Conservation (phyloP, 192 early-diverging fungal genomes). For the Chytriomyces sp. region DNA sequence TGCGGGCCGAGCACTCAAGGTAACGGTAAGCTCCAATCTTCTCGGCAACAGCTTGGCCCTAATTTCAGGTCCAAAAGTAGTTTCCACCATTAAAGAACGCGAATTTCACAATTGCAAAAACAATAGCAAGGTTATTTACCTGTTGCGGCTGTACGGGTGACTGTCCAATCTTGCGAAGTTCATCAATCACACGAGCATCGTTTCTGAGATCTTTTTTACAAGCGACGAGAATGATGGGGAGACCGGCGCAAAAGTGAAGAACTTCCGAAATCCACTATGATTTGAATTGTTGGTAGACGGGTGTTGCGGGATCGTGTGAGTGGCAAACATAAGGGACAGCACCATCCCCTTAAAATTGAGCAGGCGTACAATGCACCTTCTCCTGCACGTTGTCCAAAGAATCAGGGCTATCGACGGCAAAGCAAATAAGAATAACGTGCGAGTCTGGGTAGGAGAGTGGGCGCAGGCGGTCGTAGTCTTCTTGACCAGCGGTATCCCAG, state of each 20-base stretch:
- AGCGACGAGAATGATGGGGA: conserved; percentile 84
- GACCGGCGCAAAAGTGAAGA: conserved; percentile 78
- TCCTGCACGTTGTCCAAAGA: conserved; percentile 79
- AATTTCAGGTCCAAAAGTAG: neutral
- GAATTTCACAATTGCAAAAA: neutral
- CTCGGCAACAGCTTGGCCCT: conserved; percentile 76
- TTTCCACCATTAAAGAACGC: neutral
- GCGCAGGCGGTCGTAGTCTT: conserved; percentile 95
- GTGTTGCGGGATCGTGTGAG: too few relatives aligned
- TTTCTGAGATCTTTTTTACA: conserved; percentile 89
- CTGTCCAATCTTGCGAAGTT: conserved; percentile 73
- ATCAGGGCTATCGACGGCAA: conserved; percentile 79
- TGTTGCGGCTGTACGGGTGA: conserved; percentile 74
- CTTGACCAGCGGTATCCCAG: conserved; percentile 98
- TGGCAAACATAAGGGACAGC: too few relatives aligned
- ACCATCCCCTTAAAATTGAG: neutral
- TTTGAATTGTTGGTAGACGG: neutral
- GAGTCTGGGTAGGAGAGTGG: conserved; percentile 91
- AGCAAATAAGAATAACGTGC: conserved; percentile 92
- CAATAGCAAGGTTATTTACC: conserved; percentile 36
- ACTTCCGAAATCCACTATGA: conserved; percentile 87
- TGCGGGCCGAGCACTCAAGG: conserved; percentile 91
- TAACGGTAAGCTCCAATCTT: conserved; percentile 85
- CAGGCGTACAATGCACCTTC: conserved; percentile 48
- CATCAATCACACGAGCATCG: conserved; percentile 75